phyloP scores from a whole-genome alignment of 1,139 yeast species.

The Kodamaea arcana region DNA sequence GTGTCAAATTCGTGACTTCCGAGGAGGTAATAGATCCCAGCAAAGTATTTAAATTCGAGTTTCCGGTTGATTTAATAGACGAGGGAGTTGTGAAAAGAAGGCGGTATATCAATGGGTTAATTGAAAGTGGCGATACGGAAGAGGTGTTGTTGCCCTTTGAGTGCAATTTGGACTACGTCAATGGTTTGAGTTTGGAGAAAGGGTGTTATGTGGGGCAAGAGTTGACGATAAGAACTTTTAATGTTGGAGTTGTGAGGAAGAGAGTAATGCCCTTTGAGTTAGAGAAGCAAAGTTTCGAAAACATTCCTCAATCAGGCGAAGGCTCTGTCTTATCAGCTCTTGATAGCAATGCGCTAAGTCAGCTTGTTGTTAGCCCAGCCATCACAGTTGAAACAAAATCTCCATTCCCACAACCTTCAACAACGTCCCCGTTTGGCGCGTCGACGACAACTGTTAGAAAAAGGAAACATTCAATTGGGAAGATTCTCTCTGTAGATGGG shows the following conservation, averaged over 20 bases:
- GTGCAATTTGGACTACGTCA: conserved; percentile 72
- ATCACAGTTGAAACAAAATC: conserved; percentile 12
- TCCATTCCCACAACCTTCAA: conserved; percentile 14
- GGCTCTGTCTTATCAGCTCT: conserved; percentile 16
- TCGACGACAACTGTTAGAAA: conserved; percentile 24
- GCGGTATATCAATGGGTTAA: conserved; percentile 58
- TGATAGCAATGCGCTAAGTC: conserved; percentile 17
- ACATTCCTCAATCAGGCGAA: conserved; percentile 15
- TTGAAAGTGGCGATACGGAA: conserved; percentile 55
- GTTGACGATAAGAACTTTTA: conserved; percentile 81
- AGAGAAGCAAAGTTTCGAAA: conserved; percentile 21
- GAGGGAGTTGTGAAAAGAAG: conserved; percentile 39
- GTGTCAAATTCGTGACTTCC: conserved; percentile 59
- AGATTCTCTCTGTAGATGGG: conserved; percentile 51
- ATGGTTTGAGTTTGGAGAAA: conserved; percentile 80
- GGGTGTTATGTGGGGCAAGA: conserved; percentile 98
- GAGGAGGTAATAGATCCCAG: conserved; percentile 10
- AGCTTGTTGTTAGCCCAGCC: conserved; percentile 11
- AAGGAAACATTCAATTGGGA: conserved; percentile 51
- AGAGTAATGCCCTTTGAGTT: conserved; percentile 73
- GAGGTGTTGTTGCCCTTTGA: conserved; percentile 72
- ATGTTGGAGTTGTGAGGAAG: conserved; percentile 78
- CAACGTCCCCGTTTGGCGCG: conserved; percentile 26
- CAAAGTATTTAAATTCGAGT: conserved; percentile 21
- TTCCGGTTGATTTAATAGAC: conserved; percentile 13